phyloP scores from a whole-genome alignment of 495 filamentous ascomycete genomes.

The Haplographium delicatum region DNA sequence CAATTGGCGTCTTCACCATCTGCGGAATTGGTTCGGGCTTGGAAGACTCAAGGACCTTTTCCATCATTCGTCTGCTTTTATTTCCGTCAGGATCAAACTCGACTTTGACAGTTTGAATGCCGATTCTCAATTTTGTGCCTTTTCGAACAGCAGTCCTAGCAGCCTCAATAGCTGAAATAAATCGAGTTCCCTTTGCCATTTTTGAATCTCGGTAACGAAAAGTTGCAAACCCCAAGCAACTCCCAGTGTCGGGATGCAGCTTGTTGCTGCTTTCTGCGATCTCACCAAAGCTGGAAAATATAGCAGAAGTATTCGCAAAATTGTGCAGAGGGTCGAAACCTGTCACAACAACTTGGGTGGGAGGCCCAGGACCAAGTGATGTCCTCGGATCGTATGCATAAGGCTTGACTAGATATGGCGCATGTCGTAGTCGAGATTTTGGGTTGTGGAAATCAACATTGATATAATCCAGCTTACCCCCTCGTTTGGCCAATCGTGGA shows the following conservation, averaged over 20 bases:
- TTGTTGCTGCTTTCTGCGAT: conserved; percentile 85
- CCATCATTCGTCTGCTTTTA: conserved; percentile 68
- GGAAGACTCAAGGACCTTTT: conserved; percentile 53
- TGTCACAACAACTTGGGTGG: conserved; percentile 83
- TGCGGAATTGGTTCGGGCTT: conserved; percentile 15
- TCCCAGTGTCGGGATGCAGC: conserved; percentile 87
- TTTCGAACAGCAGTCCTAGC: conserved; percentile 71
- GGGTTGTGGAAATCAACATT: conserved; percentile 62
- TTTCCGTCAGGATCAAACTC: conserved; percentile 84
- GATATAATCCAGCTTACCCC: conserved; percentile 50
- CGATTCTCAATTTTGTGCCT: conserved; percentile 66
- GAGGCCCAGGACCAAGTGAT: conserved; percentile 83
- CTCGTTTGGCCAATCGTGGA: conserved; percentile 61
- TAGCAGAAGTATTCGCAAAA: conserved; percentile 68
- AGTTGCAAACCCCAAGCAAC: conserved; percentile 84
- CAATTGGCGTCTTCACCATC: conserved; percentile 20
- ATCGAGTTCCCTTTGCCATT: conserved; percentile 34
- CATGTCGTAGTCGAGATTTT: conserved; percentile 66
- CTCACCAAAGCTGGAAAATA: conserved; percentile 84
- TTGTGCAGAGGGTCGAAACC: conserved; percentile 87
- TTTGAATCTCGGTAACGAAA: conserved; percentile 79
- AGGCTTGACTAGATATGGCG: conserved; percentile 71
- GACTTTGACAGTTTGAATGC: conserved; percentile 66
- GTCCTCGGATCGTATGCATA: conserved; percentile 74
- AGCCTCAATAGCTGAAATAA: conserved; percentile 63